Evolutionary conservation across 805 yeast genomes (phyloP), one percentile per base, ranked within the genome.

Genomic region (Pichia paraexigua): DNA sequence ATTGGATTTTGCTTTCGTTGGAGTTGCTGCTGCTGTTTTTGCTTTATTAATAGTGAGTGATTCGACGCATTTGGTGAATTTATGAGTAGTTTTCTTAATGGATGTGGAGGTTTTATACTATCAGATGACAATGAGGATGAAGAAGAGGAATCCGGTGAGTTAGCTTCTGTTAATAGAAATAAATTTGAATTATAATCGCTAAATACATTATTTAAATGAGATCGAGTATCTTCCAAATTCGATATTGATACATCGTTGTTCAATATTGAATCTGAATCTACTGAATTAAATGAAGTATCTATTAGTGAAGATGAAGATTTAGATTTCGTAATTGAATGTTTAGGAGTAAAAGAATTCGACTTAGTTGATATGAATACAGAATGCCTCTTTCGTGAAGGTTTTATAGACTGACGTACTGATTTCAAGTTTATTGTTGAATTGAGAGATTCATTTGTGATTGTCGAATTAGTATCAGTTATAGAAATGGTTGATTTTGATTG

Each of bases 51-150:
- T 35, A 35, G n/a, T 12, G 52, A 45, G 18, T 20, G 21, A 8
- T 43, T 8, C 12, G 39, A 24, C 9, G 30, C 35, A n/a, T 43
- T 43, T 21, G 53, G 53, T 0, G 53, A 47, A 37, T 32, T 43
- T 13, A 47, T 28, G 3, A 47, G 22, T 5, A 50, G 24, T 43
- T 50, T 47, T 15, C 53, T 12, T 27, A 50, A 25, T 13, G 53
- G 52, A 37, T 49, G 52, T 18, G n/a, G 20, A 7, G 20, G n/a
- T 32, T 49, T 43, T 2, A 35, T 17, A 35, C n/a, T 17, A n/a
- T 20, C 21, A 13, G 32, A 21, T 24, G 35, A 35, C 12, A 13
- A 15, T 4, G 44, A 20, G 11, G 43, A 21, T 5, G 43, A 32
- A 4, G n/a, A n/a, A 20, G 47, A 37, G 3, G 47, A 37, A 25